Percentiles rank a stretch among this genome's conserved stretches.
These are phyloP conservation scores for Quercus tomentella DNA, from an alignment of 331 rosid species.

Conservation along the genomic window DNA sequence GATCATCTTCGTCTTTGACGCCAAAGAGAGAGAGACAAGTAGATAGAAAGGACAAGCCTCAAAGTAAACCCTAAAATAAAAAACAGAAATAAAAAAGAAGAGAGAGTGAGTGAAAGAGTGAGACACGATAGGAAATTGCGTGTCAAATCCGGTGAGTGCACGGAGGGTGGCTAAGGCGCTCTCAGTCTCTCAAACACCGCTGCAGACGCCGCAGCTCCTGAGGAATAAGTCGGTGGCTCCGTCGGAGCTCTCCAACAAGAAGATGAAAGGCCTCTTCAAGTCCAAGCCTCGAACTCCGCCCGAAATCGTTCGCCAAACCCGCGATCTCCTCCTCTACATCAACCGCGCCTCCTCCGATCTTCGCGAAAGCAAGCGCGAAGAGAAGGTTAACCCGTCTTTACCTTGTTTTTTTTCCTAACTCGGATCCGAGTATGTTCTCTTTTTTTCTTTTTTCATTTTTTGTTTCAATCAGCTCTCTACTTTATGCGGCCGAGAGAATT, in stretches of 20 bases:
- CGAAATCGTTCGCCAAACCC: constrained; percentile 80
- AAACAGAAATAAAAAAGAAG: not conserved
- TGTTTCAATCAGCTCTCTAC: too few relatives aligned
- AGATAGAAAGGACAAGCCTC: too few relatives aligned
- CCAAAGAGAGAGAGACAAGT: not conserved
- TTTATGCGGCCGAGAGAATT: too few relatives aligned
- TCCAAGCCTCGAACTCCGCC: constrained; percentile 87
- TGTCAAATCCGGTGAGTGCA: constrained; percentile 24
- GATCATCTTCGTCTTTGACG: constrained; percentile 5
- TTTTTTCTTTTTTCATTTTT: not conserved
- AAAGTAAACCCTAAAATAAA: not conserved
- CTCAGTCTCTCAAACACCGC: not conserved
- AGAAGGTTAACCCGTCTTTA: constrained; percentile 48
- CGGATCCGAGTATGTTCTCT: not conserved
- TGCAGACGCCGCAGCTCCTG: not conserved
- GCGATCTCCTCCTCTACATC: constrained; percentile 67
- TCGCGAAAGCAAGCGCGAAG: constrained; percentile 87
- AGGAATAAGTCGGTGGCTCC: not conserved
- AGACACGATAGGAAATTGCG: constrained; percentile 39
- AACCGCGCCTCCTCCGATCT: constrained; percentile 45
- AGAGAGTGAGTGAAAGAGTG: not conserved
- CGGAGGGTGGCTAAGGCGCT: constrained; percentile 26
- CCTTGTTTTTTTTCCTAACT: not conserved
- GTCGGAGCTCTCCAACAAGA: constrained; percentile 28
- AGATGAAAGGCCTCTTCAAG: constrained; percentile 89